Percentiles rank a stretch among this genome's conserved stretches.
These are phyloP conservation scores for Acer campestre DNA, from an alignment of 345 rosid species.

Conservation along the genomic window DNA sequence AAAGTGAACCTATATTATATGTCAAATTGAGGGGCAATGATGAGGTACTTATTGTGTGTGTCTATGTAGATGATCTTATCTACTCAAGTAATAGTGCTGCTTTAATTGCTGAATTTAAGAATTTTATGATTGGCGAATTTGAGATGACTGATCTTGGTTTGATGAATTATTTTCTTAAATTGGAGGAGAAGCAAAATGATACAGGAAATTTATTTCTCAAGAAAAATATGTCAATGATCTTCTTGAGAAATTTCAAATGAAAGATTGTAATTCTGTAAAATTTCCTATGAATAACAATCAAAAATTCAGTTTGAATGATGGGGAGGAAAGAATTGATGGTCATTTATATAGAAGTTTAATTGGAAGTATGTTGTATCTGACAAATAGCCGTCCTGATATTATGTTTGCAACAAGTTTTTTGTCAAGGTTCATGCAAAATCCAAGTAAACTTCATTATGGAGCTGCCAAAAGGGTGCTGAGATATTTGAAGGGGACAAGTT, in stretches of 20 bases:
- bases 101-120: no score
- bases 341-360: background rate
- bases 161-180: no score
- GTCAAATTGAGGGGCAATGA: background rate
- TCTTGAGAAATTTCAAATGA: no score
- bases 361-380: background rate
- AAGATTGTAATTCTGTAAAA: no score
- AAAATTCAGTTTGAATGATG: background rate
- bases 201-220: no score
- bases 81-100: no score
- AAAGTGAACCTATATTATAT: background rate
- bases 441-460: no score
- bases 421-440: slow-evolving; percentile 1
- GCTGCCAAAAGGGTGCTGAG: background rate
- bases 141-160: no score
- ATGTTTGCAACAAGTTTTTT: background rate
- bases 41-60: background rate
- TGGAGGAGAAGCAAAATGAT: no score
- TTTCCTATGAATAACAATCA: background rate
- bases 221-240: no score
- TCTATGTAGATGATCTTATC: background rate
- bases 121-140: no score
- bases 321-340: background rate
- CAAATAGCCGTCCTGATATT: background rate
- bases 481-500: background rate